Base-by-base conservation (phyloP, 1,139 yeast genomes). In the Petasospora fabianii region DNA sequence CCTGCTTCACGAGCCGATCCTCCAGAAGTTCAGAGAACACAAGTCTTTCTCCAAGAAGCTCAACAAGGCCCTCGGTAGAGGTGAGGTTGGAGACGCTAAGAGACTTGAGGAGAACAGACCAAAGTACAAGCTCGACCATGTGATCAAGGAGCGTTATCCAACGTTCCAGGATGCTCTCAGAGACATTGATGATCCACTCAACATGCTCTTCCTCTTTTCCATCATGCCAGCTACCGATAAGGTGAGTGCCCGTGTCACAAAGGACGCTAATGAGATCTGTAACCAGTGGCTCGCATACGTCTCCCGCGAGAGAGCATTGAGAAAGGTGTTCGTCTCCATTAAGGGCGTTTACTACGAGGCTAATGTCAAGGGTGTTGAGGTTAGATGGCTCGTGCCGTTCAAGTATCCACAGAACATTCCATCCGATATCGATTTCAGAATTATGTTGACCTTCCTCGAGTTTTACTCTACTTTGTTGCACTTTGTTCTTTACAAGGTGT, bases 301-400 rank as follows among this genome's bases (percentile, higher is more conserved):
- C 48, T 90, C 97, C 17, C 80, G 81, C 55, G 95, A 90, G 60
- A 75, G 87, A 56, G 68, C 82, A 21, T 68, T 92, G 51, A 80
- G 82, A 54, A 92, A 92, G 62, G 96, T 90, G 9, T 92, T 92
- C 66, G 97, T 92, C 27, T 85, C 96, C 39, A 92, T 92, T 60
- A 92, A 94, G 65, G 99, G 99, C 66, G 95, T 90, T 18, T 92
- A 92, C 65, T 94, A 92, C 61, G 90, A 90, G 62, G 97, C 97
- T 28, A 77, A 26, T 47, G 80, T 92, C 34, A 80, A 76, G 61
- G 98, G 98, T 46, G 96, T 90, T 63, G 96, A 86, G 52, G 73
- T 92, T 36, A 78, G 94, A 68, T 92, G 98, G 98, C 75, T 92
- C 48, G 95, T 87, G 35, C 99, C 99, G 20, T 92, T 83, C 74